Evolutionary conservation across 2,329 filamentous ascomycete genomes (phyloP).

Genomic region (Alternaria angustiovoidea): DNA sequence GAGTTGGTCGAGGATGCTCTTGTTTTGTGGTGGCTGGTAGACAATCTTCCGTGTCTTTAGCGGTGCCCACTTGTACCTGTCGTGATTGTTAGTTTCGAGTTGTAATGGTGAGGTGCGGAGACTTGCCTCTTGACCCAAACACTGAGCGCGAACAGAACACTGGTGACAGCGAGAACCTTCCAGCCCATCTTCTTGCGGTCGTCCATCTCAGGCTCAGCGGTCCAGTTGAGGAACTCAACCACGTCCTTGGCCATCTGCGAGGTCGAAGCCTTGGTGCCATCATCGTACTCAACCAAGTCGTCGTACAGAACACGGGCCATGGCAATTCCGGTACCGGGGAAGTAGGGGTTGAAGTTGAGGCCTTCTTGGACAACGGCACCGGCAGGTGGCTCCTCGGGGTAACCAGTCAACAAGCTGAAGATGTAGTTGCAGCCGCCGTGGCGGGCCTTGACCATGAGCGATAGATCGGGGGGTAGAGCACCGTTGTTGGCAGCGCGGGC

Average conservation of each 20-base stretch:
- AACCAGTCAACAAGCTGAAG: constrained; percentile 95
- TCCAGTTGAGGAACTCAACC: constrained; percentile 98
- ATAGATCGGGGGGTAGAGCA: constrained; percentile 96
- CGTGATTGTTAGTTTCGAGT: constrained; percentile 35
- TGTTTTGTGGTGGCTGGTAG: constrained; percentile 74
- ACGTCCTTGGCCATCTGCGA: constrained; percentile 99
- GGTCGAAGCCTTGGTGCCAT: constrained; percentile 89
- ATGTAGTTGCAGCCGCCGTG: constrained; percentile 99
- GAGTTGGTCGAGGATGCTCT: constrained; percentile 41
- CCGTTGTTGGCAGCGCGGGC: constrained; percentile 98
- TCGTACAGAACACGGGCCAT: constrained; percentile 99
- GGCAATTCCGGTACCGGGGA: constrained; percentile 97
- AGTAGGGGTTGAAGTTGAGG: constrained; percentile 99
- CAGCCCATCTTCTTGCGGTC: constrained; percentile 99
- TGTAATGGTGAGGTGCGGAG: background rate
- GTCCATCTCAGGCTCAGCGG: constrained; percentile 98
- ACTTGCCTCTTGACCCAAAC: constrained; percentile 91
- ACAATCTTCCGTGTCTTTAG: constrained; percentile 95
- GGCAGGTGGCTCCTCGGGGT: constrained; percentile 93
- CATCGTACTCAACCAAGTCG: constrained; percentile 96
- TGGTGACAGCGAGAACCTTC: constrained; percentile 86
- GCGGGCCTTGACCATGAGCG: constrained; percentile 94
- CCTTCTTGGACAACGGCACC: constrained; percentile 85
- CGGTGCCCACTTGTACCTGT: constrained; percentile 92
- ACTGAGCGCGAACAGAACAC: constrained; percentile 82